Base-by-base conservation (phyloP, 2,329 filamentous ascomycete species). In the Pleoardoris graminearum region DNA sequence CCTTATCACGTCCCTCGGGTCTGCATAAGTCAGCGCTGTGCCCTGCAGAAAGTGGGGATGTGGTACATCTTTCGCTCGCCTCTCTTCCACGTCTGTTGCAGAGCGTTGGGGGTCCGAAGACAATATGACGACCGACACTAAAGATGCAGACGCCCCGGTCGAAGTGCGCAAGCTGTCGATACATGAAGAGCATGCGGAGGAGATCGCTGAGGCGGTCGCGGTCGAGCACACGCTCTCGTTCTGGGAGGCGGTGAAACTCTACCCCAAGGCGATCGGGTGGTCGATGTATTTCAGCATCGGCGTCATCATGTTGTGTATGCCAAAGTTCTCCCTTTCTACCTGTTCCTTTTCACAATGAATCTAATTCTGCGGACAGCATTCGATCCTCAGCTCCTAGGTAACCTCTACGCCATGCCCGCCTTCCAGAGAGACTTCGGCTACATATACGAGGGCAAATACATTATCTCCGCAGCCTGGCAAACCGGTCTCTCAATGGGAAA, bases 381-480 rank as follows among this genome's bases (percentile, higher is more conserved):
- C 61, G 85, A 87, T 64, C 82, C 83, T 0, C 84, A 87, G 65
- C 77, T 88, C 8, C 77, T 87, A 16, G 83, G 83, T 21, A 84
- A 85, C 54, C 76, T 88, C 48, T 86, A 83, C 60, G 79, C 82
- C 2, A 81, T 80, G 44, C 81, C 82, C 0, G 78, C 80, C n/a
- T 86, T 85, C 61, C 78, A 81, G 55, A 65, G 68, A 17, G 78
- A 84, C 57, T 85, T 84, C 62, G 83, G 83, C 2, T 80, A 83
- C 54, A 52, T 72, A 3, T 82, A 77, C 49, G 58, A 79, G 12
- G 75, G 76, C 17, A 69, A 69, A 7, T 75, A 71, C 49, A 69
- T 72, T 50, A 70, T 76, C 16, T 64, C 62, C 16, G 72, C 74
- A 6, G 59, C 66, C 7, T 76, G 74, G 74, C 73, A 76, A 51